Conservation (phyloP, 768 basidiomycete species). For the Boletus pseudopeckii region DNA sequence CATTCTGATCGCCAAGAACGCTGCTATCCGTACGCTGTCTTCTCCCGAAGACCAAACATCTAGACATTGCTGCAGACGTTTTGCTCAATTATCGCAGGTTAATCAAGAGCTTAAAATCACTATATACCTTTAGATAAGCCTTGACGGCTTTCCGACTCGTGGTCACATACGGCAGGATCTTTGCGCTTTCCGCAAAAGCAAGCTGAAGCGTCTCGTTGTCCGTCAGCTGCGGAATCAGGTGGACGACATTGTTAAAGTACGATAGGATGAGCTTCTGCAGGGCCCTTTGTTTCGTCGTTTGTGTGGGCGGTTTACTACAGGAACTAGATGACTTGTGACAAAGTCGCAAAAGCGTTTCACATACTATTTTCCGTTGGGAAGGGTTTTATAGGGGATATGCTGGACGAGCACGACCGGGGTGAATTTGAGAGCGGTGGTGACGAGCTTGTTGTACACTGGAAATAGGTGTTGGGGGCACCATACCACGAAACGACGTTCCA, state of each 20-base stretch:
- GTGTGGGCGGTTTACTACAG: slow-evolving; percentile 81
- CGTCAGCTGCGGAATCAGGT: slow-evolving; percentile 73
- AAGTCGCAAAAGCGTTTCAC: slow-evolving; percentile 25
- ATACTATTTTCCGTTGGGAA: slow-evolving; percentile 82
- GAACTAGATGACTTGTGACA: neutral
- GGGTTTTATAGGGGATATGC: slow-evolving; percentile 84
- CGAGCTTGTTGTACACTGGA: slow-evolving; percentile 90
- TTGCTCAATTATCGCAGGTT: neutral
- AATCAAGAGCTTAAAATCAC: neutral
- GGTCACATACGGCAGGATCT: slow-evolving; percentile 85
- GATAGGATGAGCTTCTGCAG: slow-evolving; percentile 86
- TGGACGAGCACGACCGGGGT: slow-evolving; percentile 86
- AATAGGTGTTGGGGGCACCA: neutral
- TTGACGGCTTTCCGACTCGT: slow-evolving; percentile 83
- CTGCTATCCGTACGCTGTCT: slow-evolving; percentile 79
- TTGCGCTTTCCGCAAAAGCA: slow-evolving; percentile 80
- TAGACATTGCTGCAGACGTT: slow-evolving; percentile 60
- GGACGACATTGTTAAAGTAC: slow-evolving; percentile 84
- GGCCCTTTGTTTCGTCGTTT: slow-evolving; percentile 76
- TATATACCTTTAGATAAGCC: slow-evolving; percentile 79
- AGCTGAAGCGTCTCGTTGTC: slow-evolving; percentile 63
- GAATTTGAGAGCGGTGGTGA: slow-evolving; percentile 82
- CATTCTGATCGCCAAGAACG: slow-evolving; percentile 80
- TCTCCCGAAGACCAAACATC: slow-evolving; percentile 79
- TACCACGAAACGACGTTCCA: neutral